A percentile compares a stretch with the other conserved stretches of the same genome.
Evolutionary conservation across 75 land plant species (phyloP).

Genomic region (Cupressus sempervirens): DNA sequence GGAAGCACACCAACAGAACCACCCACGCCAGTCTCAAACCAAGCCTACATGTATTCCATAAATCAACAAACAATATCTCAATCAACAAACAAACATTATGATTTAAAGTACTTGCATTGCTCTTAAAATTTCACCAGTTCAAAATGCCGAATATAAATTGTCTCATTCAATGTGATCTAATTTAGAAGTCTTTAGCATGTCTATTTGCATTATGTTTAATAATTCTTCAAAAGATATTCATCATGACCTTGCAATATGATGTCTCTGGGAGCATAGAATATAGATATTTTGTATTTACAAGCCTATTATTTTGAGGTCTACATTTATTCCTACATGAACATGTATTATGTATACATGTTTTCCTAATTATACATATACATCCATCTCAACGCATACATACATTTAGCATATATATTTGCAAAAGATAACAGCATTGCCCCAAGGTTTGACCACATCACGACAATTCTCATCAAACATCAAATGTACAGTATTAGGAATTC

Average conservation of each 20-base stretch:
- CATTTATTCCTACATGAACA: background rate
- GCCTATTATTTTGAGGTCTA: background rate
- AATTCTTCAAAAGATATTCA: background rate
- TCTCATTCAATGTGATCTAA: background rate
- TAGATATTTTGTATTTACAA: background rate
- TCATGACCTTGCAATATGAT: background rate
- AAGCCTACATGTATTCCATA: conserved; percentile 53
- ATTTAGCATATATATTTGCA: background rate
- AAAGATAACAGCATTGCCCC: background rate
- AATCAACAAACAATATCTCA: background rate
- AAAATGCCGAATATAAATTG: background rate
- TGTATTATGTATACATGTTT: background rate
- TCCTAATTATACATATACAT: background rate
- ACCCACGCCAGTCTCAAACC: conserved; percentile 77
- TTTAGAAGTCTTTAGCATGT: background rate
- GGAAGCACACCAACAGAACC: conserved; percentile 20
- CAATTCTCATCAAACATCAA: background rate
- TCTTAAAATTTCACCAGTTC: background rate
- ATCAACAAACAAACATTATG: background rate
- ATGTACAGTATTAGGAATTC: background rate
- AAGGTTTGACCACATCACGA: background rate
- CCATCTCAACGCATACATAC: background rate
- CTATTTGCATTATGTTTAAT: background rate
- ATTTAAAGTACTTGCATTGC: background rate
- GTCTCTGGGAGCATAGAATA: background rate